Base-by-base conservation (phyloP, 2,329 filamentous ascomycete species). In the Aspergillus carbonarius region DNA sequence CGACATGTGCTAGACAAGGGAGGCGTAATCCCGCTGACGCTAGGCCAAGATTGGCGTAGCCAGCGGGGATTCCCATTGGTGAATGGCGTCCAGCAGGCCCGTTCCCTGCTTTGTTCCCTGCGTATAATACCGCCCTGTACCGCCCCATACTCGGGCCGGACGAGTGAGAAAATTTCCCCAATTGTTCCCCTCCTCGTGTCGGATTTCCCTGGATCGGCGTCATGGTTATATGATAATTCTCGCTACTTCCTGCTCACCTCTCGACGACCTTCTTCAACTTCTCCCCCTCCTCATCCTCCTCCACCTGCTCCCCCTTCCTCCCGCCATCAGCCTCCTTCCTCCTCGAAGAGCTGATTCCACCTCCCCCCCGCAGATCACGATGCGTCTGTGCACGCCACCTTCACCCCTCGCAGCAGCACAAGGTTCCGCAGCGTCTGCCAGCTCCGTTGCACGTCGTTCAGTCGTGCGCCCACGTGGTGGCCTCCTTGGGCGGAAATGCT, bases 391-490 rank as follows among this genome's bases (percentile, higher is more conserved):
- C 63, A 69, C 61, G 60, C 64, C 57, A 62, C 63, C 63, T 55
- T 59, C 57, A 39, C 25, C 54, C 53, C 42, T 39, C 59, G 59
- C 58, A 59, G 62, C 60, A 62, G 62, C 60, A 66, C 62, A 63
- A 64, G 66, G 67, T 68, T 68, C 64, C 67, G 67, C 70, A 70
- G 70, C 68, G 60, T 64, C 64, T 60, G 66, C 62, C 61, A 61
- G 42, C 54, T 59, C 58, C 65, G 60, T 63, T 57, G 60, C 68
- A 68, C 65, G 65, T 67, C 68, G 67, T 74, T 67, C 65, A 73
- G 64, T 74, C 66, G 65, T 72, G 66, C 67, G 65, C 72, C 72
- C 71, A 74, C 72, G 72, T 74, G 72, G 70, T 72, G 67, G 62
- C 62, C 62, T 68, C 67, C 65, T 66, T 67, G 65, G 65, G 65